Conservation (phyloP, 2,329 filamentous ascomycete species). For the Exutisphaerella laricina region DNA sequence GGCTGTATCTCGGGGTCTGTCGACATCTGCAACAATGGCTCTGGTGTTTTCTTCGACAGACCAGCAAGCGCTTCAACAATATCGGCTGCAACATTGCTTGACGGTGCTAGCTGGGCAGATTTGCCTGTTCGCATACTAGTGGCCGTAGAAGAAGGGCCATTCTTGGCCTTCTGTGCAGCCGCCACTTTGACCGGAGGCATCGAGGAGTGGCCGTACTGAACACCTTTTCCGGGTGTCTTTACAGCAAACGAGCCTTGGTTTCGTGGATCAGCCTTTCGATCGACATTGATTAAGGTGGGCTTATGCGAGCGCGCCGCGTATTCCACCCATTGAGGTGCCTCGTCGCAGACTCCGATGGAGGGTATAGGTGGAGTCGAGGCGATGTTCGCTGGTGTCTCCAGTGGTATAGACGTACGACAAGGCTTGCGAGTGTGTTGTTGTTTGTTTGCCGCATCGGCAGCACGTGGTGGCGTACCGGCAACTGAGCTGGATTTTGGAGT, state of each 20-base stretch:
- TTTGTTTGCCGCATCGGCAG: too few species aligned
- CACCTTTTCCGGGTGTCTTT: not conserved
- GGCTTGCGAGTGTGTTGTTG: too few species aligned
- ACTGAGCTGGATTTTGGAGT: not conserved
- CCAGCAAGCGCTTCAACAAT: slow-evolving; percentile 15
- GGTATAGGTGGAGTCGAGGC: not conserved
- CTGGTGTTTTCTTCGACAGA: not conserved
- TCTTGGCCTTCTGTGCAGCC: not conserved
- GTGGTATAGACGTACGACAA: not conserved
- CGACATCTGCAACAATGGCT: not conserved
- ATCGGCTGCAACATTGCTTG: slow-evolving; percentile 15
- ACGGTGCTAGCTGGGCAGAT: slow-evolving; percentile 3
- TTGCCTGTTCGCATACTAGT: slow-evolving; percentile 8
- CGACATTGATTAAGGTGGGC: slow-evolving; percentile 26
- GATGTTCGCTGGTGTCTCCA: not conserved
- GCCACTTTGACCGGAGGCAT: not conserved
- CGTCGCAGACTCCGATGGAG: not conserved
- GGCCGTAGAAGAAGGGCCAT: slow-evolving; percentile 16
- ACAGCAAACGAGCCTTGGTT: slow-evolving; percentile 22
- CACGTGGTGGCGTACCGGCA: not conserved
- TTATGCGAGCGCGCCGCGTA: slow-evolving; percentile 11
- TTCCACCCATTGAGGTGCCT: not conserved
- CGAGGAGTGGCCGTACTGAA: not conserved
- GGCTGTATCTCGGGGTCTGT: not conserved
- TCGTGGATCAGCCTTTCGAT: slow-evolving; percentile 25